phyloP scores from a whole-genome alignment of 2,329 filamentous ascomycete genomes.

The Fusarium anguioides region DNA sequence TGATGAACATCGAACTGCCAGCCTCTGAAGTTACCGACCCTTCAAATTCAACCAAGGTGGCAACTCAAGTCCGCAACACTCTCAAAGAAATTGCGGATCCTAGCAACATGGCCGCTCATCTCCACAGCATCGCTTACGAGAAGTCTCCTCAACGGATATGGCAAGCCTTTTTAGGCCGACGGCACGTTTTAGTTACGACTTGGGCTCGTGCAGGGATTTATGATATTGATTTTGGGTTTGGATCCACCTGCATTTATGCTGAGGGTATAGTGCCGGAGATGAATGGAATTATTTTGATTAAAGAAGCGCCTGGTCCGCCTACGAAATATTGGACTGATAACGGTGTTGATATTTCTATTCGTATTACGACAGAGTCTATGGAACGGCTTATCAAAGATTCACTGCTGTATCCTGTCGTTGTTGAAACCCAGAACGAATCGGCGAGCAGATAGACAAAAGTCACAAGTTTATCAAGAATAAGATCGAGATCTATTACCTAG shows the following conservation, averaged over 20 bases:
- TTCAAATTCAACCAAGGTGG: neutral
- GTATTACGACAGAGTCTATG: conserved; percentile 33
- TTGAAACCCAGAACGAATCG: neutral
- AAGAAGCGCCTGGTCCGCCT: conserved; percentile 32
- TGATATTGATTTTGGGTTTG: conserved; percentile 42
- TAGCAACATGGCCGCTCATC: conserved; percentile 20
- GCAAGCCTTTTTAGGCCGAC: conserved; percentile 43
- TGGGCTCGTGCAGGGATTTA: conserved; percentile 44
- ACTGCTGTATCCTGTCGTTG: conserved; percentile 10
- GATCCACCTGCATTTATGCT: conserved; percentile 21
- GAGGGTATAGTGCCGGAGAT: conserved; percentile 41
- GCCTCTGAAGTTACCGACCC: neutral
- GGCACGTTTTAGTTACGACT: conserved; percentile 43
- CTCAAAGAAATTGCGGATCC: conserved; percentile 9
- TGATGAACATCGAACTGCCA: conserved; percentile 40
- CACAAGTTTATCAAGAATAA: too few species aligned
- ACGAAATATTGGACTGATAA: conserved; percentile 36
- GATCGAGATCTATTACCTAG: too few species aligned
- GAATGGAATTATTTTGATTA: conserved; percentile 41
- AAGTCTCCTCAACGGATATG: conserved; percentile 44
- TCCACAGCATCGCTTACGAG: conserved; percentile 39
- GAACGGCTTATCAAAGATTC: conserved; percentile 28
- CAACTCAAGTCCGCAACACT: conserved; percentile 27
- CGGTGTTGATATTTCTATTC: conserved; percentile 39
- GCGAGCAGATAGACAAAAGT: too few species aligned